Percentiles rank a stretch among this genome's conserved stretches.
Evolutionary conservation across 2,329 filamentous ascomycete genomes (phyloP).

Genomic region (Alternaria ventricosa): DNA sequence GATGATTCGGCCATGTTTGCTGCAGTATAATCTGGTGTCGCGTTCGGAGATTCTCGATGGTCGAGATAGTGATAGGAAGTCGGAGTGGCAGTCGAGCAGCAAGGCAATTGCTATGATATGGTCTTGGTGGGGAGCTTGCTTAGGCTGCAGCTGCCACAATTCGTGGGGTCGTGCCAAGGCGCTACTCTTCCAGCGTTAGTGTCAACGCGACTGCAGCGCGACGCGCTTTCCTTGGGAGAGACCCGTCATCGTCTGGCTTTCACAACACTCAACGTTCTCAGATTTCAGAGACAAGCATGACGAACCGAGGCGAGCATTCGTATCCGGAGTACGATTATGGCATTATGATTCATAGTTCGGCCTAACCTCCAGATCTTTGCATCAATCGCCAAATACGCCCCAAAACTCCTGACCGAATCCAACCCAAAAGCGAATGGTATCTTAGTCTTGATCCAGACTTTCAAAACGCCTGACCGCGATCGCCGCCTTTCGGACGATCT

Average conservation of each 20-base stretch:
- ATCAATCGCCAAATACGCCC: not conserved
- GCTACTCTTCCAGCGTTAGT: conserved; percentile 1
- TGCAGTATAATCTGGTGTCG: not conserved
- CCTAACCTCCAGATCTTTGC: not conserved
- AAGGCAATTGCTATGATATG: conserved; percentile 7
- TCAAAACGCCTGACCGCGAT: conserved; percentile 17
- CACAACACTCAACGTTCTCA: not conserved
- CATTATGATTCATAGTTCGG: not conserved
- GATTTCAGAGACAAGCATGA: not conserved
- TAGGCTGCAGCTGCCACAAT: conserved; percentile 18
- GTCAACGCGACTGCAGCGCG: conserved; percentile 9
- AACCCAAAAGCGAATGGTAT: conserved; percentile 20
- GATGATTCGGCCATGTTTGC: conserved; percentile 45
- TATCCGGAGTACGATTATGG: not conserved
- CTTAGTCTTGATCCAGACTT: conserved; percentile 13
- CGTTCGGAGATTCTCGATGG: not conserved
- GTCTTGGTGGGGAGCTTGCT: conserved; percentile 16
- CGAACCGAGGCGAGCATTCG: not conserved
- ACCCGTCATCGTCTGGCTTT: not conserved
- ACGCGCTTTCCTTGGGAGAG: not conserved
- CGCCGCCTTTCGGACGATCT: not conserved
- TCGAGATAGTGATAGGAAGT: not conserved
- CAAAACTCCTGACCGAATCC: conserved; percentile 7
- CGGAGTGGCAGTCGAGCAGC: not conserved
- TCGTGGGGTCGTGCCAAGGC: conserved; percentile 15